These are phyloP conservation scores for Carex littledalei DNA, from an alignment of 176 grass and related monocot species.

Conservation along the genomic window DNA sequence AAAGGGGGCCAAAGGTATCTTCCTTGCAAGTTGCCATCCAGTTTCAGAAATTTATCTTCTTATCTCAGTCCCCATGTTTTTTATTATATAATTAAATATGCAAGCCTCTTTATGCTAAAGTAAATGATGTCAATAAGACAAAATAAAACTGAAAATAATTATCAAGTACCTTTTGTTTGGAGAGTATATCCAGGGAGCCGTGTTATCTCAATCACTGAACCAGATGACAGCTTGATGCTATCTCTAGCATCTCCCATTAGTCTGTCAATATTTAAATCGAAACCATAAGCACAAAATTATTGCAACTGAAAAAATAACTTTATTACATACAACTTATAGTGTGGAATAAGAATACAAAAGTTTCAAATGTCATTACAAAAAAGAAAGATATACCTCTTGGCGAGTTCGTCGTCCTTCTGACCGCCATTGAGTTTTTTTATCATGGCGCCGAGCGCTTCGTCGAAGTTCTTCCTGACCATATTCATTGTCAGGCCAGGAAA, in stretches of 20 bases:
- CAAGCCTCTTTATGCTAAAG: background rate
- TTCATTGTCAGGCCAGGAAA: conserved; percentile 26
- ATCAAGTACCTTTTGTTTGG: conserved; percentile 28
- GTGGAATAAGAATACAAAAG: too few species aligned
- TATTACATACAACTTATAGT: too few species aligned
- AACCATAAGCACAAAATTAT: background rate
- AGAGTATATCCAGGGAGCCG: conserved; percentile 32
- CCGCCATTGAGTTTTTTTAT: conserved; percentile 30
- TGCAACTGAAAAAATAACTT: background rate
- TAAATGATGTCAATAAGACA: background rate
- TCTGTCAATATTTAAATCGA: conserved; percentile 12
- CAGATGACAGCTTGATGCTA: conserved; percentile 25
- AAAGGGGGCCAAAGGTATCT: background rate
- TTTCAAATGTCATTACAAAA: too few species aligned
- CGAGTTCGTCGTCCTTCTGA: conserved; percentile 19
- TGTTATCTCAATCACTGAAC: conserved; percentile 38
- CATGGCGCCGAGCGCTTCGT: background rate
- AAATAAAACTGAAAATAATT: conserved; percentile 3
- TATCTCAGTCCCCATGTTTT: background rate
- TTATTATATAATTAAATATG: background rate
- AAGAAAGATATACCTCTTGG: conserved; percentile 16
- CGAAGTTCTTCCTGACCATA: conserved; percentile 28
- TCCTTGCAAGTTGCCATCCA: background rate
- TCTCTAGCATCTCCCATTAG: conserved; percentile 22
- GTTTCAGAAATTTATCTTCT: background rate